Evolutionary conservation across 2,329 filamentous ascomycete genomes (phyloP), one percentile per base, ranked within the genome.

Genomic region (Alternaria consortialis): DNA sequence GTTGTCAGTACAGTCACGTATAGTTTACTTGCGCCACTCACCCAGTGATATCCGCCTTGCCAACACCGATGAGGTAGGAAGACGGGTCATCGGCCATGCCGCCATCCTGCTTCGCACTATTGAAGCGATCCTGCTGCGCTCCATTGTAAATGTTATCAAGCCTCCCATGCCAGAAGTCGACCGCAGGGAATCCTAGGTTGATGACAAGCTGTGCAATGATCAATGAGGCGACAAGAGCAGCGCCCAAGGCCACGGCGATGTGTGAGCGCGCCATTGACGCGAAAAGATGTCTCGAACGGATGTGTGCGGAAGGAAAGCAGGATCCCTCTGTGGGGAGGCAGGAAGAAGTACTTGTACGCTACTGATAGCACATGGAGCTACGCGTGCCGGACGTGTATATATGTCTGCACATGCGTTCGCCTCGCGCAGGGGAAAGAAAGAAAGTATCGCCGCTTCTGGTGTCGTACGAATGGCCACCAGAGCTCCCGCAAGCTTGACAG

Each of bases 11-110:
- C 17, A 34, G 37, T 42, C 20, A 2, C 32, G 25, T 42, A 20
- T 8, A 34, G 4, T 20, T 4, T 9, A 8, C 7, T 12, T 20
- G 25, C 29, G 7, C 15, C 15, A 39, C 68, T 27, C 82, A 88
- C 85, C 90, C 90, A 50, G 90, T 92, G 67, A 92, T 90, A 75
- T 92, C 90, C 11, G 87, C 89, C 76, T 90, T 91, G 27, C 89
- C 90, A 23, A 90, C 88, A 23, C 90, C 90, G 20, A 92, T 77
- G 7, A 91, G 76, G 70, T 90, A 91, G 63, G 82, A 72, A 39
- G 84, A 78, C 52, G 80, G 78, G 59, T 82, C 79, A 36, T 69
- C 66, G n/a, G 63, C 70, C 12, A 52, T 55, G 13, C 60, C 71
- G n/a, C 57, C 66, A 34, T 63, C 69, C 68, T 77, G 71, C 68